Evolutionary conservation across 179 eudicot genomes (phyloP).

Genomic region (Beta corolliflora): DNA sequence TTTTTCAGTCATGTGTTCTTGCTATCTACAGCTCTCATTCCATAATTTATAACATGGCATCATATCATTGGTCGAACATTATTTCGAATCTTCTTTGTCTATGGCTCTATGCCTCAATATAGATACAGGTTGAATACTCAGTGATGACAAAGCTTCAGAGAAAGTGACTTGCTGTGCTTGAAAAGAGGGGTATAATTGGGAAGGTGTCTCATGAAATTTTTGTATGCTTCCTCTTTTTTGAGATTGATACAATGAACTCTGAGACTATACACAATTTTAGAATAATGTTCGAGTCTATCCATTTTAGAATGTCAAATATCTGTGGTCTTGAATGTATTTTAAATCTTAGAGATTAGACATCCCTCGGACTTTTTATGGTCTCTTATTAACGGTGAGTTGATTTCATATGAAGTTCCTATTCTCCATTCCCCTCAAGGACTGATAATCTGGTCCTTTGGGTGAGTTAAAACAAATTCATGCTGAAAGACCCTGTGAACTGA

Average conservation of each 20-base stretch:
- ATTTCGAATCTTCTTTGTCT: neutral
- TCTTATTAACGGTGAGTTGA: no score
- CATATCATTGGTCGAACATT: neutral
- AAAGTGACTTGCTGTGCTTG: neutral
- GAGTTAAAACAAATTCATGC: no score
- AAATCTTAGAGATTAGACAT: no score
- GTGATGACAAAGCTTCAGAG: neutral
- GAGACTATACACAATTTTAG: neutral
- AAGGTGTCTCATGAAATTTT: neutral
- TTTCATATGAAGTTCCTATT: neutral
- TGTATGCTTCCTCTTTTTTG: neutral
- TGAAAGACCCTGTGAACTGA: no score
- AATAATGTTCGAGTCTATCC: neutral
- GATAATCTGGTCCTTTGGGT: no score
- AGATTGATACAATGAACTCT: neutral
- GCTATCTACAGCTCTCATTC: neutral
- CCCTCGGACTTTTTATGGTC: no score
- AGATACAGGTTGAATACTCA: neutral
- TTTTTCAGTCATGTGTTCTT: neutral
- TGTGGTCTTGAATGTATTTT: no score
- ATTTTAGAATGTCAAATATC: no score
- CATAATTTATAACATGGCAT: neutral
- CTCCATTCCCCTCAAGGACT: no score
- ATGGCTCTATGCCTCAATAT: neutral
- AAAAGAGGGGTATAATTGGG: neutral